Evolutionary conservation across 805 yeast genomes (phyloP), one percentile per base, ranked within the genome.

Genomic region (Yarrowia alimentaria): DNA sequence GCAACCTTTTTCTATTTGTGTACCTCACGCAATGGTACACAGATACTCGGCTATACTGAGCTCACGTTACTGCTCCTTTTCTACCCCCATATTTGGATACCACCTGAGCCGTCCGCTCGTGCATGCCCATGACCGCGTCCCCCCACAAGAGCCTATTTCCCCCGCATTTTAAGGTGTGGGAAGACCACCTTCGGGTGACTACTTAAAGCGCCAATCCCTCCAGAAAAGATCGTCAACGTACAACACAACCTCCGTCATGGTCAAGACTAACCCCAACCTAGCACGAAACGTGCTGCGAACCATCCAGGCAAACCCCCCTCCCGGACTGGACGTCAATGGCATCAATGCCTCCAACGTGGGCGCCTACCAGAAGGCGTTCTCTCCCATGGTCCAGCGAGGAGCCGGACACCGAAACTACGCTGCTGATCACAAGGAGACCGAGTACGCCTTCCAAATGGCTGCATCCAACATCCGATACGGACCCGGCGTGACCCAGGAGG

Each of bases 361-460:
- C 7, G 50, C 50, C 28, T 43, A 43, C 50, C 50, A 43, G 37
- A 37, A 37, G 18, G 50, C 50, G 3, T 43, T 43, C 13, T 20
- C 35, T 16, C 50, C 50, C 11, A 43, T 43, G 50, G 50, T 43
- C 16, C 21, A 6, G 11, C 29, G 31, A 22, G 50, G 50, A 11
- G 30, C 29, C 5, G 37, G 37, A 8, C 37, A 30, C 50, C 20
- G 50, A 43, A 43, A 43, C 30, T 43, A 43, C 37, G 50, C 50
- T 18, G 9, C 13, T 5, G 22, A 30, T 13, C 50, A 30, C 17
- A 24, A 21, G 22, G 50, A 43, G 22, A 43, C 51, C 5, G 72
- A 68, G 50, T 68, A 68, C 51, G 72, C 72, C 11, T 68, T 68
- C 51, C 71, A 68, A 53, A 58, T 68, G 65, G 71, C 72, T 6